phyloP scores from a whole-genome alignment of 2,329 filamentous ascomycete species.

The Pseudogymnoascus sp. region DNA sequence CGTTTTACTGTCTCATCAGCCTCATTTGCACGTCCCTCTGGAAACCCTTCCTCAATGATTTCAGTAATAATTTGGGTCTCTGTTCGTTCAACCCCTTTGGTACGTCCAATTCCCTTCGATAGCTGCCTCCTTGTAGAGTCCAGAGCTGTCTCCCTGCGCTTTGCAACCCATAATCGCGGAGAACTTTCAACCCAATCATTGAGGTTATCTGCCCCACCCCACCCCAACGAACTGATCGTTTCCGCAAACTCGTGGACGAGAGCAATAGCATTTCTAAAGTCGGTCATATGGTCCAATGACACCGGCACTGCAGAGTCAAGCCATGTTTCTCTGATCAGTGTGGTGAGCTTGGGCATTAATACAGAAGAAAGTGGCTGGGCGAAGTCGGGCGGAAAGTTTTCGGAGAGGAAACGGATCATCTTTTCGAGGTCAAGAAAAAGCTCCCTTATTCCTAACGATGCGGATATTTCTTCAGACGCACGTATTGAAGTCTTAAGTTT shows the following conservation, averaged over 20 bases:
- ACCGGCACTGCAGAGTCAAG: conserved; percentile 68
- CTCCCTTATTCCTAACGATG: conserved; percentile 39
- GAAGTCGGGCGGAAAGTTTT: conserved; percentile 45
- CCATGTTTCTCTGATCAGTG: conserved; percentile 63
- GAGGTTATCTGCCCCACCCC: conserved; percentile 54
- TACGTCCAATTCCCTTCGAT: conserved; percentile 53
- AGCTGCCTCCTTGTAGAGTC: conserved; percentile 64
- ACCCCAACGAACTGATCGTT: conserved; percentile 52
- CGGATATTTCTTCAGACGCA: conserved; percentile 31
- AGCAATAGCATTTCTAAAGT: conserved; percentile 63
- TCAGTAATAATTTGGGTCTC: conserved; percentile 73
- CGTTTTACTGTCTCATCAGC: conserved; percentile 32
- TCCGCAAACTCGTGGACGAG: conserved; percentile 56
- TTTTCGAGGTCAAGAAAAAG: conserved; percentile 46
- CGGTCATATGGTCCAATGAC: conserved; percentile 59
- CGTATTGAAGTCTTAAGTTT: conserved; percentile 37
- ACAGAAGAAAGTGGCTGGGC: conserved; percentile 53
- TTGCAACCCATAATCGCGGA: conserved; percentile 75
- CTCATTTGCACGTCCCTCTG: conserved; percentile 38
- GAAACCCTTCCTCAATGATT: conserved; percentile 55
- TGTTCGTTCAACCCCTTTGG: conserved; percentile 68
- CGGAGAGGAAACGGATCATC: conserved; percentile 43
- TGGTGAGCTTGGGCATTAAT: conserved; percentile 61
- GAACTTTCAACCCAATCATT: conserved; percentile 73
- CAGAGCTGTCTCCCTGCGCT: conserved; percentile 70